These are phyloP conservation scores for Rauvolfia tetraphylla DNA, from an alignment of 257 asterid genomes.

Conservation along the genomic window DNA sequence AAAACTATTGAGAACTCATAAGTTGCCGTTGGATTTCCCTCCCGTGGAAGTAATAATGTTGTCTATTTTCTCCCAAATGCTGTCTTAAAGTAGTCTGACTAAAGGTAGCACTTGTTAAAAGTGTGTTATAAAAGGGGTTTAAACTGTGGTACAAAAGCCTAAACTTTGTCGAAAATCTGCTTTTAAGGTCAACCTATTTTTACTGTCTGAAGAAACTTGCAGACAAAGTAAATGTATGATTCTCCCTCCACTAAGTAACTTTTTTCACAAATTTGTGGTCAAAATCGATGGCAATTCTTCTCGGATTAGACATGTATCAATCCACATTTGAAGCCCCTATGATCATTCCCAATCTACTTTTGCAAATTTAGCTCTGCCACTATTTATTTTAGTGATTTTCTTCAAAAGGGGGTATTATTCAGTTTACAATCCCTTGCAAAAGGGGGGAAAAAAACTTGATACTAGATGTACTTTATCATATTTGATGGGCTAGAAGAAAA, in stretches of 20 bases:
- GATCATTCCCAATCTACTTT: neutral
- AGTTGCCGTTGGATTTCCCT: neutral
- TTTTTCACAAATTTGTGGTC: conserved; percentile 13
- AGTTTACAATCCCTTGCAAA: no score
- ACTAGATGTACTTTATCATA: neutral
- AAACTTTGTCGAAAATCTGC: conserved; percentile 13
- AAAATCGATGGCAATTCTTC: conserved; percentile 7
- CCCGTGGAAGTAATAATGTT: conserved; percentile 11
- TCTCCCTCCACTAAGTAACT: conserved; percentile 4
- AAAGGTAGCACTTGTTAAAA: conserved; percentile 25
- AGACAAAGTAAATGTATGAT: conserved; percentile 11
- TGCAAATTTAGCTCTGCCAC: no score
- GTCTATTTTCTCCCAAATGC: conserved; percentile 1
- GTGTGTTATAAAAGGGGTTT: conserved; percentile 9
- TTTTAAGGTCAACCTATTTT: conserved; percentile 20
- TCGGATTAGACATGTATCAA: no score
- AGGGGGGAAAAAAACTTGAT: neutral
- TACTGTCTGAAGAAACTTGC: conserved; percentile 15
- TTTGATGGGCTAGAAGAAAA: neutral
- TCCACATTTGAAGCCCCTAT: conserved; percentile 4
- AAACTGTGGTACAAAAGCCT: conserved; percentile 12
- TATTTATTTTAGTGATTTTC: neutral
- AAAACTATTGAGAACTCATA: neutral
- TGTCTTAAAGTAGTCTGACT: conserved; percentile 19
- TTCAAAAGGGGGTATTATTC: no score